Conservation (phyloP, 495 filamentous ascomycete species). For the Aspergillus sclerotioniger region DNA sequence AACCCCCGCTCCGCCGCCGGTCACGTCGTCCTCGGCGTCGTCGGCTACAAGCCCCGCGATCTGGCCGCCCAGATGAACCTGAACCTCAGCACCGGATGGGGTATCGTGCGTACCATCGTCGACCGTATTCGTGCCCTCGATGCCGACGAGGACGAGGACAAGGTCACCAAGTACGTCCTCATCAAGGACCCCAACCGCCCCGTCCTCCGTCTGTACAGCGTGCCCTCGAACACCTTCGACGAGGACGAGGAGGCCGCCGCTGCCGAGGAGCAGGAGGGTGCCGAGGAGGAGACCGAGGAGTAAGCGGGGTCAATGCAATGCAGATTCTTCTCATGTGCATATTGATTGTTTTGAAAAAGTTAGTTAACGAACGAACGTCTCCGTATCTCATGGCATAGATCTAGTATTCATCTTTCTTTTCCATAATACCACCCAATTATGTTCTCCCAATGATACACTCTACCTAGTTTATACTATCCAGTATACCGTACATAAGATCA, state of each 20-base stretch:
- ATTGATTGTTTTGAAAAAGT: too few relatives aligned
- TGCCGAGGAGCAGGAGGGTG: constrained; percentile 45
- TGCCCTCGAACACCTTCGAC: constrained; percentile 84
- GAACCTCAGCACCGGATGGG: constrained; percentile 95
- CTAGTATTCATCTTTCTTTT: too few relatives aligned
- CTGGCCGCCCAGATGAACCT: constrained; percentile 98
- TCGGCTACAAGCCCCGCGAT: constrained; percentile 94
- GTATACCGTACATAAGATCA: too few relatives aligned
- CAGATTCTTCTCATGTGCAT: too few relatives aligned
- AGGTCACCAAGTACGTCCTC: constrained; percentile 61
- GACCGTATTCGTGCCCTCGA: constrained; percentile 67
- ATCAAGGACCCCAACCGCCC: constrained; percentile 94
- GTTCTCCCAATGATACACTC: too few relatives aligned
- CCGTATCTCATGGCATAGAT: too few relatives aligned
- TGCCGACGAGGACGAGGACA: constrained; percentile 72
- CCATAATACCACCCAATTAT: too few relatives aligned
- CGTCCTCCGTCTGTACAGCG: constrained; percentile 87
- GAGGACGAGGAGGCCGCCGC: constrained; percentile 57
- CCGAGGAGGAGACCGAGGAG: constrained; percentile 36
- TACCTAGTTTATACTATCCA: too few relatives aligned
- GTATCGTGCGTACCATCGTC: constrained; percentile 94
- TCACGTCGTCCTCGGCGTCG: constrained; percentile 92
- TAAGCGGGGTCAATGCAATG: constrained; percentile 22
- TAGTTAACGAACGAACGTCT: too few relatives aligned
- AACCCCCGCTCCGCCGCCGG: constrained; percentile 86